Base-by-base conservation (phyloP, 139 green algal species). In the Pleodorina starrii region DNA sequence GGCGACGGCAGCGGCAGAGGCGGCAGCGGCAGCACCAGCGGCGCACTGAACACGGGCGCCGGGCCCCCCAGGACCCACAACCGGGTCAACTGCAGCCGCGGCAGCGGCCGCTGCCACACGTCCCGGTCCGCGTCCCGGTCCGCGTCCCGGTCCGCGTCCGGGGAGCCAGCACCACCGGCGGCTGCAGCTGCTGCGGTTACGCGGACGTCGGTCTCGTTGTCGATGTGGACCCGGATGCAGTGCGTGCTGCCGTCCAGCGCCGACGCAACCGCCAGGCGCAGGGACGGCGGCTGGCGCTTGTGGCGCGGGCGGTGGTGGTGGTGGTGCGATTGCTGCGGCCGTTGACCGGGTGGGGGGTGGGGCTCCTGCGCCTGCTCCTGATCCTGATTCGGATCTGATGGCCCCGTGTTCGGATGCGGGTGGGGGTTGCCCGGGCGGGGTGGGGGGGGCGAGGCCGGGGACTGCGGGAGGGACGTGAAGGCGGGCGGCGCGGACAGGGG, bases 1-100 rank as follows among this genome's bases (percentile, higher is more conserved):
- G 38, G n/a, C n/a, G n/a, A n/a, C n/a, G n/a, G 1, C 60, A 1
- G 63, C 19, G 6, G 12, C n/a, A 21, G 10, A 29, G 63, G 63
- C 63, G 25, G 23, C 82, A 35, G 5, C n/a, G 63, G 1, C n/a
- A 69, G 1, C 25, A 85, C 32, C 54, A 89, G 69, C 36, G 81
- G 80, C 0, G 51, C 66, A 44, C 72, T 86, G 80, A 91, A 91
- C 1, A 89, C n/a, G 5, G 88, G 88, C n/a, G 72, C 80, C 21
- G 57, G 48, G 46, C 69, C 69, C 0, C 38, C 42, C 46, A 72
- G 21, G n/a, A 5, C 36, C 48, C 84, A 81, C 69, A 81, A 40
- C 12, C 48, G 38, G 0, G 25, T 27, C 27, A 81, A 12, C 2
- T 25, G 32, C 36, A 85, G 75, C 63, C 16, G 7, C 85, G 66